Conservation (phyloP, 306 rosid genomes). For the Vigna reflexopilosa region DNA sequence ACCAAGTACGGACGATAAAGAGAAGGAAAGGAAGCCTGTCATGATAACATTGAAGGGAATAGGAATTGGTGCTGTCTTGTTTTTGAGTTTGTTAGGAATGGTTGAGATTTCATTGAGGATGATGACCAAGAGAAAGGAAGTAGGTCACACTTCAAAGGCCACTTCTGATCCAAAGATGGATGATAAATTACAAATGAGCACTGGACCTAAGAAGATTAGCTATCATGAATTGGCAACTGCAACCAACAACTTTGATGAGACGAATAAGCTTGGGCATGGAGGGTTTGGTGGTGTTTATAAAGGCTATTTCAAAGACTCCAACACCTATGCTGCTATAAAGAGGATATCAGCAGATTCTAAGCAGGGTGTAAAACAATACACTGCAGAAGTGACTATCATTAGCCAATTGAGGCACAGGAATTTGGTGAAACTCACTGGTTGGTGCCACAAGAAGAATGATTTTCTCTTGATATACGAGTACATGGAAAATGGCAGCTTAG, state of each 20-base stretch:
- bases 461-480: conserved; percentile 51
- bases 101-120: not conserved
- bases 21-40: not conserved
- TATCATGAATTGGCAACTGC: conserved; percentile 40
- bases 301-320: conserved; percentile 43
- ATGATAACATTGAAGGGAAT: not conserved
- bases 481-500: conserved; percentile 56
- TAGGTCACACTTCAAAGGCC: not conserved
- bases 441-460: conserved; percentile 52
- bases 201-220: conserved; percentile 50
- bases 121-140: conserved; percentile 21
- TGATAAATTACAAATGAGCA: conserved; percentile 33
- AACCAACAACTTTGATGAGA: conserved; percentile 48
- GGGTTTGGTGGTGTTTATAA: conserved; percentile 60
- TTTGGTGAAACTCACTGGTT: conserved; percentile 54
- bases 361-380: conserved; percentile 53
- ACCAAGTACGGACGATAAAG: not conserved
- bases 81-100: not conserved
- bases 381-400: conserved; percentile 51
- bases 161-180: conserved; percentile 19
- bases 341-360: conserved; percentile 43
- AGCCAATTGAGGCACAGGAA: conserved; percentile 52
- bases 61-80: conserved; percentile 11
- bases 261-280: conserved; percentile 53
- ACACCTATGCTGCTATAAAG: conserved; percentile 54